Conservation (phyloP, 2,329 filamentous ascomycete species). For the Zymoseptoria brevis region DNA sequence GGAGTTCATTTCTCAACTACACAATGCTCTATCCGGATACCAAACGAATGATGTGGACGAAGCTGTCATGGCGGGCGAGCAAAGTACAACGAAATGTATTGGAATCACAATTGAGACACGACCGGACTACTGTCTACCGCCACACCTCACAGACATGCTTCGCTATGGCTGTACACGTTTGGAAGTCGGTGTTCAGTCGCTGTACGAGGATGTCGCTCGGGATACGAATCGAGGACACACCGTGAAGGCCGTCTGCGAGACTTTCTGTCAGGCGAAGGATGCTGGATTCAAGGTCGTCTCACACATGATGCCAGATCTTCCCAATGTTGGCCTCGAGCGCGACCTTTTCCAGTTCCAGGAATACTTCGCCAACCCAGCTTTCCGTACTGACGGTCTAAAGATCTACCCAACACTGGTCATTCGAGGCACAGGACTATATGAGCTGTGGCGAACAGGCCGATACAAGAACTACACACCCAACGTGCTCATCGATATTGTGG, state of each 20-base stretch:
- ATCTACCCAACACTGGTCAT: slow-evolving; percentile 98
- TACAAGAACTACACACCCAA: slow-evolving; percentile 99
- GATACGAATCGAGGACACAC: slow-evolving; percentile 97
- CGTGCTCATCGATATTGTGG: slow-evolving; percentile 88
- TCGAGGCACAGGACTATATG: slow-evolving; percentile 89
- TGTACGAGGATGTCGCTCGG: slow-evolving; percentile 97
- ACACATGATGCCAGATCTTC: slow-evolving; percentile 99
- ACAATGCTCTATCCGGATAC: slow-evolving; percentile 95
- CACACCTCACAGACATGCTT: slow-evolving; percentile 92
- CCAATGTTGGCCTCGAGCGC: slow-evolving; percentile 96
- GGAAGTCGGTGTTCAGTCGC: slow-evolving; percentile 89
- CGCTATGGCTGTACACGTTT: slow-evolving; percentile 94
- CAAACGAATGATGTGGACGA: slow-evolving; percentile 92
- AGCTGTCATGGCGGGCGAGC: slow-evolving; percentile 85
- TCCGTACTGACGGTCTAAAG: slow-evolving; percentile 92
- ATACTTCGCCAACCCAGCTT: slow-evolving; percentile 94
- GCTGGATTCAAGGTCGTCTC: slow-evolving; percentile 98
- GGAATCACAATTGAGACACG: slow-evolving; percentile 97
- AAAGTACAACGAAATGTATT: slow-evolving; percentile 96
- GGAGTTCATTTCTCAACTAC: slow-evolving; percentile 87
- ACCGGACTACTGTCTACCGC: slow-evolving; percentile 91
- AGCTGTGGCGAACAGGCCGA: slow-evolving; percentile 90
- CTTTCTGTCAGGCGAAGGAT: slow-evolving; percentile 94
- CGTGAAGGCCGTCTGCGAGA: slow-evolving; percentile 89
- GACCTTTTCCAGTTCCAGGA: slow-evolving; percentile 95